Evolutionary conservation across 2,329 filamentous ascomycete species (phyloP).

Genomic region (Aspergillus unguis): DNA sequence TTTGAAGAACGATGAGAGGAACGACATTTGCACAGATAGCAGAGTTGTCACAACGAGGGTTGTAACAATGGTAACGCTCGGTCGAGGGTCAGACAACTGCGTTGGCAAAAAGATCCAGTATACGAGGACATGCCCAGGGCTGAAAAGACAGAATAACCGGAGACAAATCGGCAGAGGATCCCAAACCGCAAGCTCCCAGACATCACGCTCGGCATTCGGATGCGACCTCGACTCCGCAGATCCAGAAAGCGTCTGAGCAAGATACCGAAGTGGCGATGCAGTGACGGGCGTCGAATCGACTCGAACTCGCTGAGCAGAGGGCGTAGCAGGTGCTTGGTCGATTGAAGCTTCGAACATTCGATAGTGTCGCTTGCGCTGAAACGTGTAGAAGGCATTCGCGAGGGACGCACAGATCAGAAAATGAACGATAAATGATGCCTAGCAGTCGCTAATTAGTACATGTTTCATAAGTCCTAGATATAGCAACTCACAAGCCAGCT

Average conservation of each 20-base stretch:
- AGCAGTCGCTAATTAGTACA: conserved; percentile 6
- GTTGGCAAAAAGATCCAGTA: conserved; percentile 87
- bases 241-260: conserved; percentile 66
- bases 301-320: conserved; percentile 81
- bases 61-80: conserved; percentile 81
- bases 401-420: conserved; percentile 64
- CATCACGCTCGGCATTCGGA: conserved; percentile 70
- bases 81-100: conserved; percentile 68
- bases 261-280: conserved; percentile 72
- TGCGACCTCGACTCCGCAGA: conserved; percentile 80
- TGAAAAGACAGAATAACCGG: conserved; percentile 83
- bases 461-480: background rate
- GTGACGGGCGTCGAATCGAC: conserved; percentile 78
- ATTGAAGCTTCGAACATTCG: conserved; percentile 85
- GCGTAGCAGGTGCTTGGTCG: conserved; percentile 70
- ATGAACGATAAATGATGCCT: conserved; percentile 72
- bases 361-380: conserved; percentile 79
- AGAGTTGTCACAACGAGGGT: conserved; percentile 72
- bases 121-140: conserved; percentile 85
- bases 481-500: conserved; percentile 57
- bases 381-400: conserved; percentile 76
- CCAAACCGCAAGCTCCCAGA: conserved; percentile 94
- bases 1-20: conserved; percentile 69
- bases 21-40: conserved; percentile 71
- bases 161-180: conserved; percentile 83